Evolutionary conservation across 805 yeast genomes (phyloP).

Genomic region (Metschnikowia picachoensis): DNA sequence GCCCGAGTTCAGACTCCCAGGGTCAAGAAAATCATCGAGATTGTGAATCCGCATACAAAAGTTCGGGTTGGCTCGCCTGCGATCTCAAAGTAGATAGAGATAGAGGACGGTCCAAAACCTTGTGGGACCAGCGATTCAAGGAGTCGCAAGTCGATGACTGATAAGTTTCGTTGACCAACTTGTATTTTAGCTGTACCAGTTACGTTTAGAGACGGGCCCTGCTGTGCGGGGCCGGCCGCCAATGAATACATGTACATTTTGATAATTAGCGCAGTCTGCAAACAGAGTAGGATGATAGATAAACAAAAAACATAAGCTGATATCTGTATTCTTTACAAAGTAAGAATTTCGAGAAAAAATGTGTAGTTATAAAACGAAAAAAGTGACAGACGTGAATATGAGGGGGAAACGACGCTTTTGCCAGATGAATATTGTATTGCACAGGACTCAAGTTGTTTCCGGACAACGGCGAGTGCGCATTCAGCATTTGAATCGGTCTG

Average conservation of each 20-base stretch:
- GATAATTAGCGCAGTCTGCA: background rate
- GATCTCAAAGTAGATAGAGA: conserved; percentile 6
- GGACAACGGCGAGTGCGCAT: too few relatives aligned
- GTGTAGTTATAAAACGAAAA: too few relatives aligned
- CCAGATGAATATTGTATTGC: too few relatives aligned
- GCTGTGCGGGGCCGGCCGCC: conserved; percentile 10
- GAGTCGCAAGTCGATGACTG: background rate
- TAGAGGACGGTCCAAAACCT: background rate
- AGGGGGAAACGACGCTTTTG: too few relatives aligned
- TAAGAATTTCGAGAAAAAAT: too few relatives aligned
- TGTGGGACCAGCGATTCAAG: background rate
- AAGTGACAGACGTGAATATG: too few relatives aligned
- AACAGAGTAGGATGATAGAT: background rate
- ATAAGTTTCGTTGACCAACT: conserved; percentile 5
- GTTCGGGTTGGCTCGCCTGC: conserved; percentile 53
- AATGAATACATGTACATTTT: conserved; percentile 7
- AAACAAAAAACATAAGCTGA: too few relatives aligned
- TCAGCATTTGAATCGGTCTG: too few relatives aligned
- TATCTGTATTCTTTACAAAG: too few relatives aligned
- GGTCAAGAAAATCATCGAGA: conserved; percentile 55
- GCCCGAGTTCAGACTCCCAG: conserved; percentile 50
- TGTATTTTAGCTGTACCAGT: conserved; percentile 10
- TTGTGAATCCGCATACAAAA: conserved; percentile 60
- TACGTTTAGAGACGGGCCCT: conserved; percentile 9
- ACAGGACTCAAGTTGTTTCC: too few relatives aligned